Evolutionary conservation across 148 eudicot species (phyloP), one percentile per base, ranked within the genome.

Genomic region (Rhododendron molle): DNA sequence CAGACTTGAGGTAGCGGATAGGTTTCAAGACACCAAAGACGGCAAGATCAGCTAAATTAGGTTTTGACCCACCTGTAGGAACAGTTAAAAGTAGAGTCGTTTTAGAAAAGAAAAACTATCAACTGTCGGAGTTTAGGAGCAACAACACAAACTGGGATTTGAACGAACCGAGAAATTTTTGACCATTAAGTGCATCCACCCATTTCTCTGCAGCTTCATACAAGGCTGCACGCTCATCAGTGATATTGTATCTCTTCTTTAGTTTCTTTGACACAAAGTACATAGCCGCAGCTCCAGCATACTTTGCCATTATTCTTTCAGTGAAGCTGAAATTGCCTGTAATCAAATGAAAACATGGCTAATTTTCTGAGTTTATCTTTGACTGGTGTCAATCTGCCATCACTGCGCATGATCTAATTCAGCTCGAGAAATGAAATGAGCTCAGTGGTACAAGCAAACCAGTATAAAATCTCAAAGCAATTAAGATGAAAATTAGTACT

Each of bases 221-320:
- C 90, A 96, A 88, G 58, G 98, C 88, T 82, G 89, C 92, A 71
- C 99, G 97, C 87, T 94, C 98, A 88, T 95, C 94, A 28, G 95
- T 92, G 50, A 96, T 96, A 83, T 96, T 94, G 49, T 95, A 87
- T 86, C 89, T 96, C 86, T 96, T 95, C 91, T 96, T 96, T 88
- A 96, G 87, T 78, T 92, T 96, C 89, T 96, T 96, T 69, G 98
- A 86, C 77, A 96, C 98, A 85, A 95, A 95, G 82, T 95, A 97
- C 99, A 97, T 97, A 82, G 98, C 98, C 40, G 92, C 89, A 80
- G 99, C 99, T 89, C 98, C 99, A 58, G 93, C 93, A 89, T 95
- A 97, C 89, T 95, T 94, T 23, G 96, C 98, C 30, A 90, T 85
- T 83, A 93, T 65, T 87, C 92, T 95, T 86, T 97, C 98, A 80